Conservation (phyloP, 129 eudicot genomes). For the Flaveria ramosissima region DNA sequence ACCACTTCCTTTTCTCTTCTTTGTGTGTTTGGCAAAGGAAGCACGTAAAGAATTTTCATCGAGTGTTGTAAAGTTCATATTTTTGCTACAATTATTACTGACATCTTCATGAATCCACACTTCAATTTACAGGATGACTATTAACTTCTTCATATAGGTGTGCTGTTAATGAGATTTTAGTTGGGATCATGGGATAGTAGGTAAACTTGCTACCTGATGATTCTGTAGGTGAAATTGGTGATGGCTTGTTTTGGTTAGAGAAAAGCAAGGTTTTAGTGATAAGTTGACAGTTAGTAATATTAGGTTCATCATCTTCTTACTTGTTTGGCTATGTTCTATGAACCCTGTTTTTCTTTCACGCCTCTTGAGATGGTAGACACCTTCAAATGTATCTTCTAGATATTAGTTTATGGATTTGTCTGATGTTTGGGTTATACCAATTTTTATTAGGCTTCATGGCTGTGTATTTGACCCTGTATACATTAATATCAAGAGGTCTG, state of each 20-base stretch:
- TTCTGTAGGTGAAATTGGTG: not conserved
- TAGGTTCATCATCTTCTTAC: not conserved
- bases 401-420: slow-evolving; percentile 5
- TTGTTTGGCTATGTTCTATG: not conserved
- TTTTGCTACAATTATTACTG: not conserved
- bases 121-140: not conserved
- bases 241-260: slow-evolving; percentile 13
- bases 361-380: not conserved
- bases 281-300: not conserved
- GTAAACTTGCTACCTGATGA: not conserved
- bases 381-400: not conserved
- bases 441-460: slow-evolving; percentile 1
- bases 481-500: not conserved
- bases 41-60: not conserved
- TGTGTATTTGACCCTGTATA: not conserved
- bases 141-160: not conserved
- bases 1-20: not conserved
- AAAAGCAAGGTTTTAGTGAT: not conserved
- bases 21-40: slow-evolving; percentile 9
- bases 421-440: slow-evolving; percentile 6
- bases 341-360: not conserved
- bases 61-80: not conserved
- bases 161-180: not conserved
- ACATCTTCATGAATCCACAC: not conserved
- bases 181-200: slow-evolving; percentile 16